Base-by-base conservation (phyloP, 2,329 filamentous ascomycete genomes). In the Fonsecaea erecta region DNA sequence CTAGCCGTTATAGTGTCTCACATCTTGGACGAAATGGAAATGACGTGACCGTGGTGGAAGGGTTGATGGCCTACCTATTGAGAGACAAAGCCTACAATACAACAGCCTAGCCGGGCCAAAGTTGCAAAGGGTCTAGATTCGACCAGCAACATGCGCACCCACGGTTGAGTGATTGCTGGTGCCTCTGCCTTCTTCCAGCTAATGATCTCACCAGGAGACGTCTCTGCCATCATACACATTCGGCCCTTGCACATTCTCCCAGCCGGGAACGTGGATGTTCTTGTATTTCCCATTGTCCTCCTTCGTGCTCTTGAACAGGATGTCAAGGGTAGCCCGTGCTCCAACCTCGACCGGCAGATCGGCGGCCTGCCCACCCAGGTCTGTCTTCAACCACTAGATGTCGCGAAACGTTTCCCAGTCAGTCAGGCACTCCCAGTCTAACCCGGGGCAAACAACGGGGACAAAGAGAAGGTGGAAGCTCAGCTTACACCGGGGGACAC, bases 241-340 rank as follows among this genome's bases (percentile, higher is more conserved):
- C 1, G 83, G 69, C 3, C 70, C 71, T 48, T 67, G 60, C 6
- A 63, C 68, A n/a, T 76, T 63, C 64, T 79, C 74, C 74, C 75
- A 79, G 0, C 78, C 78, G 0, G 75, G 70, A 4, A 80, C 75
- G 62, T 73, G 71, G 24, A 81, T 77, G 52, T 80, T 79, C 14
- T 77, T 28, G 51, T 85, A 88, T 67, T 80, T 85, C 12, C 82
- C 82, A 67, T 76, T 81, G 32, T 77, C 75, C 59, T 77, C 74
- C 2, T 77, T 75, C 0, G 74, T 78, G 8, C 76, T 70, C 26
- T 60, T 72, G 16, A 81, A 69, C 0, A 88, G 74, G 65, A 86
- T 84, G 1, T 77, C 74, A 40, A 78, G 68, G 3, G 78, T 73
- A 0, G 74, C 76, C 6, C 76, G 72, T 0, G 77, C 77, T 4